These are phyloP conservation scores for Prunus yedoensis DNA, from an alignment of 331 rosid species.

Conservation along the genomic window DNA sequence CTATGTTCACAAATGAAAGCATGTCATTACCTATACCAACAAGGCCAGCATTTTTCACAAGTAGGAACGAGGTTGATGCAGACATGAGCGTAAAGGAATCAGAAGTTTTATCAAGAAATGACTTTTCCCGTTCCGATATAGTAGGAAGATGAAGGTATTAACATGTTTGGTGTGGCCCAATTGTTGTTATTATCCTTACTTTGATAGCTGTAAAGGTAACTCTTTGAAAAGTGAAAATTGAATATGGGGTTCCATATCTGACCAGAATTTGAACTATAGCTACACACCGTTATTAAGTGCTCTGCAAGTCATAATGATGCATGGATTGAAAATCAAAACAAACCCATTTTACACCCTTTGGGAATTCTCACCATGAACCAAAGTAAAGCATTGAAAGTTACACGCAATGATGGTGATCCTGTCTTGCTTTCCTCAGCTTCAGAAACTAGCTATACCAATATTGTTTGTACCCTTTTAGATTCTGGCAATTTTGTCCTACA, in stretches of 20 bases:
- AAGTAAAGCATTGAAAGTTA: background rate
- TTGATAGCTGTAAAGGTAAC: too few relatives aligned
- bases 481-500: background rate
- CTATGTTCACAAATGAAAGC: too few relatives aligned
- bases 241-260: background rate
- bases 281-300: background rate
- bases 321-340: background rate
- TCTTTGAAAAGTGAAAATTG: background rate
- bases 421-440: background rate
- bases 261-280: background rate
- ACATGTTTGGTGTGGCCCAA: too few relatives aligned
- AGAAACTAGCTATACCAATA: background rate
- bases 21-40: too few relatives aligned
- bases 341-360: background rate
- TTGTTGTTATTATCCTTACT: too few relatives aligned
- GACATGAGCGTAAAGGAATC: background rate
- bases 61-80: background rate
- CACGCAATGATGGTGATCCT: background rate
- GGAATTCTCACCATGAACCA: background rate
- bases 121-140: background rate
- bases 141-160: background rate
- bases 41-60: too few relatives aligned
- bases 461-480: background rate
- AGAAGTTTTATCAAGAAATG: too few relatives aligned
- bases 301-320: background rate